Base-by-base conservation (phyloP, 176 grass and related monocot genomes). In the Paspalum vaginatum region DNA sequence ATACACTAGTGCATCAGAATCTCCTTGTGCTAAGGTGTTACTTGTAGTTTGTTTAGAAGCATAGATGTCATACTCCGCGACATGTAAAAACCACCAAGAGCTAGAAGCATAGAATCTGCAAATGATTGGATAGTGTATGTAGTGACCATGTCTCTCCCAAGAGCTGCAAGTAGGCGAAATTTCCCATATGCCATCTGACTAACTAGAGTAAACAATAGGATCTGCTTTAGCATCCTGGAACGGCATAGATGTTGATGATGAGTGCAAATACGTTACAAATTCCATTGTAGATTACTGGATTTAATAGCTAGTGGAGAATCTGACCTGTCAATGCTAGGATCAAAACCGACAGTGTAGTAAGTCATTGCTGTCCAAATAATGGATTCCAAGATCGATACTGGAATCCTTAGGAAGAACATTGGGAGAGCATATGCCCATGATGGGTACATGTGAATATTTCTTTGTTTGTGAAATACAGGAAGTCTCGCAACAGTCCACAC, bases 281-380 rank as follows among this genome's bases (percentile, higher is more conserved):
- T 17, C 12, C 16, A 7, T 63, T 38, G 61, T 13, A 15, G 61
- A 63, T 32, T 32, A 32, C 22, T 60, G 24, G 57, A 60, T 38
- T 63, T 38, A 17, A 17, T 44, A 25, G 41, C 9, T 61, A 21
- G 9, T 46, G 60, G 24, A 13, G 25, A 27, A 27, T 69, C 21
- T 51, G 37, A 84, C 86, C 81, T 84, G 25, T 66, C 43, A 16
- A 88, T 52, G 26, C 65, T 68, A 47, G 86, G 86, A 80, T 84
- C 81, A 42, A 84, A 88, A 6, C 86, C 86, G 8, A 84, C 79
- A 54, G 43, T 70, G 58, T 88, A 88, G 56, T 88, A 88, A 74
- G 75, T 88, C 37, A 85, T 59, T 24, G n/a, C 50, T 49, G 57
- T 45, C 74, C 75, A 85, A 78, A 85, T 37, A 10, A 46, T 46